Conservation (phyloP, 306 rosid genomes). For the Coriaria nepalensis region DNA sequence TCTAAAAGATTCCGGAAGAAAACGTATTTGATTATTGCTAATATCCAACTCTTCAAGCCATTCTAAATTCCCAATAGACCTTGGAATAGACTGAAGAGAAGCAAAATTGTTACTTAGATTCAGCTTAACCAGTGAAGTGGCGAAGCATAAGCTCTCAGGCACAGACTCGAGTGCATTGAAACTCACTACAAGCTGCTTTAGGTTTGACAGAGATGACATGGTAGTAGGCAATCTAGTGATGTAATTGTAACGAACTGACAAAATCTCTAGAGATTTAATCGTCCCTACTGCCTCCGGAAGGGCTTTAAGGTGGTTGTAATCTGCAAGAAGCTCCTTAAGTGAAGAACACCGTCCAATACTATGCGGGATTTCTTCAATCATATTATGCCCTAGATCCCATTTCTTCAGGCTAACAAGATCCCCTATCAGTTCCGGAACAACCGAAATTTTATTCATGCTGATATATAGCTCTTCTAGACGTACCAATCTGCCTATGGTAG, state of each 20-base stretch:
- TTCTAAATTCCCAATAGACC: constrained; percentile 78
- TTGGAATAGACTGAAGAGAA: constrained; percentile 54
- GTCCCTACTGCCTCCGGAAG: constrained; percentile 84
- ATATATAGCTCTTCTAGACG: constrained; percentile 68
- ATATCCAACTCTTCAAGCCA: constrained; percentile 89
- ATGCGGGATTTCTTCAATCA: constrained; percentile 71
- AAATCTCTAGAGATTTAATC: constrained; percentile 58
- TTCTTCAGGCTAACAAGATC: constrained; percentile 50
- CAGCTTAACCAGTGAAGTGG: constrained; percentile 69
- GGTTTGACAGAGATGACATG: constrained; percentile 53
- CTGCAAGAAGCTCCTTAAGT: constrained; percentile 55
- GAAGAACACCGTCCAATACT: constrained; percentile 61
- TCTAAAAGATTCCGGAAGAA: constrained; percentile 64
- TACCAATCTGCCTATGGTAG: constrained; percentile 51
- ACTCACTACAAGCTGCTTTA: constrained; percentile 72
- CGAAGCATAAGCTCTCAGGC: constrained; percentile 83
- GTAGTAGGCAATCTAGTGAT: constrained; percentile 75
- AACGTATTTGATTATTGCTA: constrained; percentile 74
- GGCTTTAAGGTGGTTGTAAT: constrained; percentile 71
- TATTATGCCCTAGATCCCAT: constrained; percentile 68
- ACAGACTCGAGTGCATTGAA: constrained; percentile 80
- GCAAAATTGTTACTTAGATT: constrained; percentile 85
- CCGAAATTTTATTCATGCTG: constrained; percentile 54
- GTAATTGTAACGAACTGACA: constrained; percentile 71
- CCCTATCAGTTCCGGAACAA: constrained; percentile 57